Percentiles rank a stretch among this genome's conserved stretches.
Evolutionary conservation across 257 asterid species (phyloP).

Genomic region (Petrea volubilis): DNA sequence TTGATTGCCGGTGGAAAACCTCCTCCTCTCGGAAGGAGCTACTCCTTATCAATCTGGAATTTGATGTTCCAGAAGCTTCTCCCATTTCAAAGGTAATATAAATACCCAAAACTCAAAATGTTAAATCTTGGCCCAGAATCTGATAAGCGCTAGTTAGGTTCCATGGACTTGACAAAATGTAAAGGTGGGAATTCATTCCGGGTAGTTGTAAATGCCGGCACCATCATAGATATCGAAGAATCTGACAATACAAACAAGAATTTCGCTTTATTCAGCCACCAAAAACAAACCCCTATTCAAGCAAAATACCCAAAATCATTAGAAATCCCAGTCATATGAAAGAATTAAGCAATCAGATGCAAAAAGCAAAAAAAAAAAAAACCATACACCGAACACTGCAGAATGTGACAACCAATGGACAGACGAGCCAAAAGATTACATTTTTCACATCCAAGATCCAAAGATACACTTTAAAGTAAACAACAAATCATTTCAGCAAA

Average conservation of each 20-base stretch:
- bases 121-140: conserved; percentile 12
- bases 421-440: neutral
- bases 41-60: conserved; percentile 50
- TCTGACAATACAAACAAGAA: neutral
- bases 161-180: neutral
- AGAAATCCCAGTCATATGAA: conserved; percentile 7
- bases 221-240: conserved; percentile 11
- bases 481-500: neutral
- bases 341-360: conserved; percentile 19
- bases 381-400: neutral
- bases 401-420: conserved; percentile 16
- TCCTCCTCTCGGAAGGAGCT: conserved; percentile 65
- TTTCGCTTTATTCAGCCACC: neutral
- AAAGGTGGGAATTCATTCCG: neutral
- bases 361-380: neutral
- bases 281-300: conserved; percentile 17
- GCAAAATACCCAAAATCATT: neutral
- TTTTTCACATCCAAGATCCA: conserved; percentile 29
- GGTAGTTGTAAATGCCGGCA: conserved; percentile 3
- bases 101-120: conserved; percentile 15
- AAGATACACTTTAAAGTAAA: conserved; percentile 3
- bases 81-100: conserved; percentile 44
- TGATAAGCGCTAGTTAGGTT: conserved; percentile 2
- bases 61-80: conserved; percentile 60
- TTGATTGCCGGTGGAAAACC: conserved; percentile 52